Evolutionary conservation across 202 grass and related monocot species (phyloP).

Genomic region (Panicum hallii): DNA sequence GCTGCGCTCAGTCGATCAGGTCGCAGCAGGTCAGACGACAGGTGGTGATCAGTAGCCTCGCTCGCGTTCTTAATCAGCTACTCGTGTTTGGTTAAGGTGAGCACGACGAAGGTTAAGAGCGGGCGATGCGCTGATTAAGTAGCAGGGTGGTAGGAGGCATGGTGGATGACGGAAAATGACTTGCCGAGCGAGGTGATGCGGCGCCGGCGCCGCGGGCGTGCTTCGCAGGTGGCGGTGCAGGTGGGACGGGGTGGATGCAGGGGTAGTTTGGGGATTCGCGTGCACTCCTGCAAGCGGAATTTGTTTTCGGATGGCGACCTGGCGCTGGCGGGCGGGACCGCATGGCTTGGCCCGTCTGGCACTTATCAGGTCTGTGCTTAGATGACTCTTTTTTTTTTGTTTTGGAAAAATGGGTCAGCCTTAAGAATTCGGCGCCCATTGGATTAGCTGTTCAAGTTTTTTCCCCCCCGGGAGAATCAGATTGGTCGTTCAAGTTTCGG

Average conservation of each 20-base stretch:
- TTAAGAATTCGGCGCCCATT: background rate
- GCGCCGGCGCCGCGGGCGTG: background rate
- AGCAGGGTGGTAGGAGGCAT: background rate
- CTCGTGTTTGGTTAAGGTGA: background rate
- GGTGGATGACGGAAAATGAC: slow-evolving; percentile 14
- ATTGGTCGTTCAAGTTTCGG: background rate
- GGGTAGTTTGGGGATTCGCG: slow-evolving; percentile 7
- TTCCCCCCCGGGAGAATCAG: too few relatives aligned
- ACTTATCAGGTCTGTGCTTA: background rate
- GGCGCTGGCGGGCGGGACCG: background rate
- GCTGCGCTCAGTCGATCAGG: too few relatives aligned
- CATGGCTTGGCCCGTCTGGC: background rate
- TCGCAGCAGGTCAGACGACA: background rate
- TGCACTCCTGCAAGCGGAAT: background rate
- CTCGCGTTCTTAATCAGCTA: background rate
- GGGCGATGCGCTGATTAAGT: background rate
- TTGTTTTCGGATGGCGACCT: background rate
- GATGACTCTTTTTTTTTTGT: too few relatives aligned
- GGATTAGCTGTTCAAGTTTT: background rate
- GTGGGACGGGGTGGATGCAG: background rate
- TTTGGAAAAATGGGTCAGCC: background rate
- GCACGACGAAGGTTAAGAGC: slow-evolving; percentile 9
- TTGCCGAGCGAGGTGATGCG: background rate
- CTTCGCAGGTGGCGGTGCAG: background rate
- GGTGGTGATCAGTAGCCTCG: background rate